Evolutionary conservation across 306 rosid species (phyloP), one percentile per base, ranked within the genome.

Genomic region (Cercis canadensis): DNA sequence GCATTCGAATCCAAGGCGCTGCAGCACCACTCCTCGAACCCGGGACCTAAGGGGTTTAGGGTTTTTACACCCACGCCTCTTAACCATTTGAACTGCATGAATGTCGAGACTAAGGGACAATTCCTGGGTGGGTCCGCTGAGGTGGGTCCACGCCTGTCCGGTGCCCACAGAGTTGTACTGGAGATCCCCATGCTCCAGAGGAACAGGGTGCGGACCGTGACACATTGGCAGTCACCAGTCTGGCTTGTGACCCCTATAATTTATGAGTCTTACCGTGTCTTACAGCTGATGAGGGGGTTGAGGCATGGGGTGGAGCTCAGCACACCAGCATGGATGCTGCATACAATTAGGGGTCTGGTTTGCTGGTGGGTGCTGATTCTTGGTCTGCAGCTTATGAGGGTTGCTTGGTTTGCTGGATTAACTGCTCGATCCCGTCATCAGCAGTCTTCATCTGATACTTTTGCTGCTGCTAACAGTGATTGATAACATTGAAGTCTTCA

Each of bases 361-460:
- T 90, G 88, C 66, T 92, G 96, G 98, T 90, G 96, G 98, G 96
- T 92, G 74, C 86, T 92, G 17, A 82, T 90, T 68, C 89, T 92
- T 4, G 90, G 98, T 60, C 65, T 92, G 82, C 98, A 92, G 83
- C 82, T 92, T 62, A 92, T 92, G 98, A 88, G 98, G 83, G 98
- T 90, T 29, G 96, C 89, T 82, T 92, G 98, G 98, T 92, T 85
- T 84, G 97, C 92, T 1, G 97, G 98, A 45, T 74, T 90, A 47
- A 12, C 87, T 34, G 77, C 92, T 39, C 77, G 59, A 57, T 55
- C 78, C 41, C 87, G 36, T 54, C 66, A 73, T 47, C 72, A 76
- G 40, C 65, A 62, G 47, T 29, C 71, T 39, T 70, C 83, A 47
- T 5, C 80, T 55, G 75, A 34, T 75, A 55, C 86, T 65, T 78